Base-by-base conservation (phyloP, 2,329 filamentous ascomycete genomes). In the Amphichorda felina region DNA sequence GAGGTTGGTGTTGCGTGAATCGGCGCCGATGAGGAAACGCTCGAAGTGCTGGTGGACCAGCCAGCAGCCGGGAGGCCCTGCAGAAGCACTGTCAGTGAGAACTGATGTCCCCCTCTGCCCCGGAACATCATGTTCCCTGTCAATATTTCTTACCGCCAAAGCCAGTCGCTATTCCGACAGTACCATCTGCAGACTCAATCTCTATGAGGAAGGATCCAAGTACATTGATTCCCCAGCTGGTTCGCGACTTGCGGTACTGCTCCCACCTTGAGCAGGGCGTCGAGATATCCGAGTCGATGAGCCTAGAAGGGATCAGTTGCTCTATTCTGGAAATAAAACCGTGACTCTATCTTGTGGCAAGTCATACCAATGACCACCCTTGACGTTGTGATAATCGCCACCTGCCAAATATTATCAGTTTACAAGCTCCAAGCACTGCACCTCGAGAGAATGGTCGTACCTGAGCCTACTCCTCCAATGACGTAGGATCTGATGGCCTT, bases 171-270 rank as follows among this genome's bases (percentile, higher is more conserved):
- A 94, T 91, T 26, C 88, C 88, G 46, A 89, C 82, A n/a, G 84
- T 91, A 44, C 88, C 88, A 64, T 95, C 86, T 7, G 74, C 79
- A 13, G 83, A 82, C 58, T 94, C 85, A 37, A 95, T 77, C 60
- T 94, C 87, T 7, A 95, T 73, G 48, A 87, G 82, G 61, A 95
- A 94, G 1, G 87, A 94, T 2, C 88, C 88, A 18, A 95, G 64
- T 7, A 94, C 87, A 49, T 95, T 95, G 68, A 95, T 95, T 26
- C 88, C 88, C 84, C 86, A 95, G 55, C 79, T 87, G 10, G 87
- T 94, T 47, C 88, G 72, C 26, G 87, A 94, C 25, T 79, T 75
- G 45, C 87, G 78, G 60, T 94, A 95, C 47, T 88, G 68, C 44
- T 91, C 83, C 73, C 88, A 94, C 58, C 77, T 73, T 34, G 86